phyloP scores from a whole-genome alignment of 2,329 filamentous ascomycete genomes.

The Sarocladium oryzae region DNA sequence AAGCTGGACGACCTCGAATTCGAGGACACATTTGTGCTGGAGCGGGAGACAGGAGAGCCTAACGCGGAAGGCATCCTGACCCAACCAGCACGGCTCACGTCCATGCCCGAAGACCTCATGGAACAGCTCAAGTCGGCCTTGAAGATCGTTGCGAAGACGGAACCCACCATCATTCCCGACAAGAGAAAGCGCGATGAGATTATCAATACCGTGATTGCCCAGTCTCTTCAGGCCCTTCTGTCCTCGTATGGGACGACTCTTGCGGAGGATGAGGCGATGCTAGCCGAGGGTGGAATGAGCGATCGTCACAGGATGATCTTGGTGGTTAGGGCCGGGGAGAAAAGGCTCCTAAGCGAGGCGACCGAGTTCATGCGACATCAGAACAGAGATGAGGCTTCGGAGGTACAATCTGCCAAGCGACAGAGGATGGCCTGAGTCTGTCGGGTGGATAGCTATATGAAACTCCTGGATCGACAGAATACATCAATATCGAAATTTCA shows the following conservation, averaged over 20 bases:
- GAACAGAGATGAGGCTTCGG: not conserved
- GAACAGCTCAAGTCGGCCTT: constrained; percentile 45
- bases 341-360: constrained; percentile 55
- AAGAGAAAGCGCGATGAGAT: constrained; percentile 44
- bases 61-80: constrained; percentile 40
- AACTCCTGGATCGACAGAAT: no score
- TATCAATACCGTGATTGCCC: constrained; percentile 32
- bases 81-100: constrained; percentile 29
- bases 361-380: constrained; percentile 27
- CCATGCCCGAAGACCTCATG: constrained; percentile 43
- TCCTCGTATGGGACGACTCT: constrained; percentile 36
- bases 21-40: constrained; percentile 69
- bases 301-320: constrained; percentile 53
- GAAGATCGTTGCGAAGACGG: constrained; percentile 41
- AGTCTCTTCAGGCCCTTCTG: constrained; percentile 30
- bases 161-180: constrained; percentile 35
- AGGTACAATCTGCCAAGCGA: constrained; percentile 5
- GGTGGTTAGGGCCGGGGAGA: constrained; percentile 65
- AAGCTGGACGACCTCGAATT: constrained; percentile 47
- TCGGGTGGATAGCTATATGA: not conserved
- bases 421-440: constrained; percentile 5
- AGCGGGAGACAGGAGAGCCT: constrained; percentile 46
- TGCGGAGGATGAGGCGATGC: constrained; percentile 32
- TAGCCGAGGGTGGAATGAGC: constrained; percentile 22
- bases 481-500: not conserved